A percentile compares a stretch with the other conserved stretches of the same genome.
Conservation (phyloP, 1,139 yeast species). For the Suhomyces choctaworum region DNA sequence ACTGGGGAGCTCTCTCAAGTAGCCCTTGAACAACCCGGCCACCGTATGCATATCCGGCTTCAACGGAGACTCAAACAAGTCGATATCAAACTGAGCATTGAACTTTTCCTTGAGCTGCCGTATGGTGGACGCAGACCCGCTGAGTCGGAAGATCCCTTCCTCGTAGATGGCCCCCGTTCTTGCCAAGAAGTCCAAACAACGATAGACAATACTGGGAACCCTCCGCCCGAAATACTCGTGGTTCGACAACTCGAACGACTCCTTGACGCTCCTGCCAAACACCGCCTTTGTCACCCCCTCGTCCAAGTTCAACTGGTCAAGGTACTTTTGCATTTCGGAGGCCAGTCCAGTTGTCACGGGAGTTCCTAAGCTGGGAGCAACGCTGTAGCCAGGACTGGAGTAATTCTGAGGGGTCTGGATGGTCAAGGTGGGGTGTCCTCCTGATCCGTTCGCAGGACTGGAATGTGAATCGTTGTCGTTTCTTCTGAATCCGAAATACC, state of each 20-base stretch:
- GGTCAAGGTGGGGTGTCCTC: not conserved
- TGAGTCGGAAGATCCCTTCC: constrained; percentile 88
- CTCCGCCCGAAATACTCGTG: constrained; percentile 43
- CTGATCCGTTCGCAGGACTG: not conserved
- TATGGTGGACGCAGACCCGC: constrained; percentile 85
- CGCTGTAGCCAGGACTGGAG: not conserved
- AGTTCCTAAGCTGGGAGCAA: constrained; percentile 1
- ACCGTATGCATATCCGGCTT: constrained; percentile 72
- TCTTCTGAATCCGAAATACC: constrained; percentile 60
- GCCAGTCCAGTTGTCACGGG: constrained; percentile 8
- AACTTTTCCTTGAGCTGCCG: constrained; percentile 71
- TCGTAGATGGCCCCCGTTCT: constrained; percentile 73
- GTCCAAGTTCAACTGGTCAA: constrained; percentile 43
- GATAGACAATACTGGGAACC: constrained; percentile 75
- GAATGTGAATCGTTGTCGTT: constrained; percentile 15
- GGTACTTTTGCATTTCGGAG: constrained; percentile 33
- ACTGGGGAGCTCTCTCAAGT: constrained; percentile 68
- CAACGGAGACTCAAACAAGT: constrained; percentile 47
- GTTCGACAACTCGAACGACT: constrained; percentile 53
- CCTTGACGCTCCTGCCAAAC: constrained; percentile 67
- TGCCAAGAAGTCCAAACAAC: constrained; percentile 72
- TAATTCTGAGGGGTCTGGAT: not conserved
- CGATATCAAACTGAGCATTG: constrained; percentile 64
- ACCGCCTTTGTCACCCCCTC: constrained; percentile 40
- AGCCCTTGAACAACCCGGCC: constrained; percentile 74